phyloP scores from a whole-genome alignment of 768 basidiomycete genomes.

The Amanita fuliginea region DNA sequence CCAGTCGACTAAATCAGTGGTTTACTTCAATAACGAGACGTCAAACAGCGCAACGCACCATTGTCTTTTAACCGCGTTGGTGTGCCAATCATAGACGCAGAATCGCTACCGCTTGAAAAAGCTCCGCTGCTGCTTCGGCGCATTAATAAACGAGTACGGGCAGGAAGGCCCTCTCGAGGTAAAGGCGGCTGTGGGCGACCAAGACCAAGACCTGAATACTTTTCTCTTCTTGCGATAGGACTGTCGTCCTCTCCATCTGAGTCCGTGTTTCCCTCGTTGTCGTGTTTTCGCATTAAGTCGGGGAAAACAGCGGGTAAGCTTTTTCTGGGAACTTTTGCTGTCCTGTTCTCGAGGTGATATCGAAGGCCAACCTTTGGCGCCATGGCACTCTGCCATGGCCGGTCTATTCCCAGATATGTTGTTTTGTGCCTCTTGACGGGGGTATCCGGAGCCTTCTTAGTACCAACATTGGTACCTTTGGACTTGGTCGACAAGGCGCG shows the following conservation, averaged over 20 bases:
- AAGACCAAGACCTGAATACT: constrained; percentile 56
- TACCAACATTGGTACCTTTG: constrained; percentile 31
- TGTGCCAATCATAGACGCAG: constrained; percentile 41
- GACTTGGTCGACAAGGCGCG: constrained; percentile 52
- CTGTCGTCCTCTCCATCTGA: constrained; percentile 61
- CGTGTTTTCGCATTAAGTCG: constrained; percentile 20
- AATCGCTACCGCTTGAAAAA: constrained; percentile 69
- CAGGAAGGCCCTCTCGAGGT: constrained; percentile 16
- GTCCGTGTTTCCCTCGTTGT: constrained; percentile 34
- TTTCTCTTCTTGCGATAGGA: constrained; percentile 43
- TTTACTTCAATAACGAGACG: constrained; percentile 6
- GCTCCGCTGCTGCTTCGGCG: constrained; percentile 75
- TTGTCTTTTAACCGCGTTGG: constrained; percentile 49
- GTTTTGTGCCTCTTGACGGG: constrained; percentile 71
- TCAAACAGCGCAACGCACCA: constrained; percentile 21
- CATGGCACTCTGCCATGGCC: constrained; percentile 78
- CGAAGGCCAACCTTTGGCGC: constrained; percentile 51
- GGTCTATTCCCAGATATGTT: constrained; percentile 40
- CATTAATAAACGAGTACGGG: constrained; percentile 51
- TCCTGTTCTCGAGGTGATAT: constrained; percentile 34
- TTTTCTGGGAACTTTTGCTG: constrained; percentile 48
- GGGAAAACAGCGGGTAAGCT: constrained; percentile 70
- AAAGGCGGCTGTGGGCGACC: constrained; percentile 38
- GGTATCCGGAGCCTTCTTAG: constrained; percentile 66
- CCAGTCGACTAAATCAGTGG: constrained; percentile 3